Evolutionary conservation across 139 green algal species (phyloP), one percentile per base, ranked within the genome.

Genomic region (Spirogloea muscicola): DNA sequence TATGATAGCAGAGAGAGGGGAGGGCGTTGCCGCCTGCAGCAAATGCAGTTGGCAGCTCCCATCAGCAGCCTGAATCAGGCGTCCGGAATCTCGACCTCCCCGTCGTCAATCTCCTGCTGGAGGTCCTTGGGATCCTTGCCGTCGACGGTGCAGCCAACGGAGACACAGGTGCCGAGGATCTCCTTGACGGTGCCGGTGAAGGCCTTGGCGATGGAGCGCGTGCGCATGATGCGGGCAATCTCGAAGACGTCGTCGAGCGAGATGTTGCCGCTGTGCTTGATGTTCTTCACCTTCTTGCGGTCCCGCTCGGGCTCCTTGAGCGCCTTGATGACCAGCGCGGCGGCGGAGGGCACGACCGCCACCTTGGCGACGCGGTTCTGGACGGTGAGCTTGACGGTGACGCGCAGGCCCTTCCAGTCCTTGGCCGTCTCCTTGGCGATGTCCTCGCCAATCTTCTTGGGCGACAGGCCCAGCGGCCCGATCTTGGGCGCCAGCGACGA

Each of bases 371-470:
- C 88, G 60, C 95, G 86, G 87, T 99, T 99, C 82, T 98, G 93
- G 57, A 99, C 94, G 5, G 90, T 96, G 29, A 99, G 90, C 89
- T 98, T 98, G 49, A 95, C 89, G 16, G 95, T 99, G 57, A 99
- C 92, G 62, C 94, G 91, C 77, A 98, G 91, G 43, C 94, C 95
- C 84, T 96, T 96, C 94, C 95, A 99, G 60, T 99, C 95, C 88
- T 98, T 98, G 58, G 85, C 87, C 31, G 95, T 99, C 83, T 96
- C 93, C 91, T 98, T 98, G 77, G 95, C 95, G 86, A 99, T 98
- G 72, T 99, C 94, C 83, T 99, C 95, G 88, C 94, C 94, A 83
- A 98, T 91, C 90, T 99, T 99, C 89, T 99, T 99, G 55, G 95
- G 95, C 29, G 95, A 98, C 51, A 99, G 90, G 89, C 95, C 95